Conservation (phyloP, 2,329 filamentous ascomycete genomes). For the Trichoderma lentiforme region DNA sequence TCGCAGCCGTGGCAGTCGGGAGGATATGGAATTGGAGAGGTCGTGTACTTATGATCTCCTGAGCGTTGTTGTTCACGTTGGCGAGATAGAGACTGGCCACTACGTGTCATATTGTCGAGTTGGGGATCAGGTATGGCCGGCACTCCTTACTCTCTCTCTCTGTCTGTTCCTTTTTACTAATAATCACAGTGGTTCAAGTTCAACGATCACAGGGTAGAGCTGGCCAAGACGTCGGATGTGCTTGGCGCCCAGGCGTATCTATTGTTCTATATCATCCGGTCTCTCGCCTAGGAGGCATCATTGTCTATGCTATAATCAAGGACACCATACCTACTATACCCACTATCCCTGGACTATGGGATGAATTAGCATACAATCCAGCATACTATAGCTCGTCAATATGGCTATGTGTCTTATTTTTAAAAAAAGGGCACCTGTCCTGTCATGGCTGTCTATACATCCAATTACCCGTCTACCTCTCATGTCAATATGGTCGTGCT, state of each 20-base stretch:
- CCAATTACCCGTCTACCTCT: background rate
- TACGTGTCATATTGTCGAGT: conserved; percentile 88
- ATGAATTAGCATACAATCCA: background rate
- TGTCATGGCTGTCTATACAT: background rate
- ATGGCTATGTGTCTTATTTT: background rate
- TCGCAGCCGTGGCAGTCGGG: conserved; percentile 46
- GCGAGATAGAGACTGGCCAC: conserved; percentile 88
- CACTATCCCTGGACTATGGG: background rate
- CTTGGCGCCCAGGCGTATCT: conserved; percentile 84
- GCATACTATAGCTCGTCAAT: background rate
- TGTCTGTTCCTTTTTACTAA: conserved; percentile 8
- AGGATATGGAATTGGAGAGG: conserved; percentile 56
- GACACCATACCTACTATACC: background rate
- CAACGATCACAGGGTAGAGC: conserved; percentile 88
- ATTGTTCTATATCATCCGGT: conserved; percentile 77
- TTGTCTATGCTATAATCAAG: background rate
- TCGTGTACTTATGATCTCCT: conserved; percentile 82
- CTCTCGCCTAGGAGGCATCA: conserved; percentile 38
- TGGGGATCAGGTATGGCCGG: conserved; percentile 55
- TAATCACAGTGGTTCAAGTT: conserved; percentile 80
- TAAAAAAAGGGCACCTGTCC: background rate
- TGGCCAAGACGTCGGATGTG: conserved; percentile 81
- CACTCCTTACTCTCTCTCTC: background rate
- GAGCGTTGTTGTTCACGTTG: conserved; percentile 88
- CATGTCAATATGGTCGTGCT: background rate